Evolutionary conservation across 2,329 filamentous ascomycete species (phyloP).

Genomic region (Colletotrichum sp.): DNA sequence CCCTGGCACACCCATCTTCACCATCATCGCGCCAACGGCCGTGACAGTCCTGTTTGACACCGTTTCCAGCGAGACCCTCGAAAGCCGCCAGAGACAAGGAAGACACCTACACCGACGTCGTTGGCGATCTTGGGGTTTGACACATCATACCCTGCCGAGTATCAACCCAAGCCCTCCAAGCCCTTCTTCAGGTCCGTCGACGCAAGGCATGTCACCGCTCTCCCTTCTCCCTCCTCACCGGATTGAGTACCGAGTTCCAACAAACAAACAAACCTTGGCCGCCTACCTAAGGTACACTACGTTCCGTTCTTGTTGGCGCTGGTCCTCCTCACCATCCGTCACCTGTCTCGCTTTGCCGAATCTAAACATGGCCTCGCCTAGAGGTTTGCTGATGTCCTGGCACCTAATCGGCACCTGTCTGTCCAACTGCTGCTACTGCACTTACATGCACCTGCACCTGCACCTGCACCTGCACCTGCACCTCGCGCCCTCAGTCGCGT

Average conservation of each 20-base stretch:
- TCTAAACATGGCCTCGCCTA: not conserved
- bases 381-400: conserved; percentile 3
- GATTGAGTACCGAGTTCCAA: not conserved
- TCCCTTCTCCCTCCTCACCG: not conserved
- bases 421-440: not conserved
- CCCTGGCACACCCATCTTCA: not conserved
- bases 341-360: conserved; percentile 2
- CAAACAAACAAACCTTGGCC: not conserved
- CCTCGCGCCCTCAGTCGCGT: not conserved
- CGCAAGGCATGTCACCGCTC: not conserved
- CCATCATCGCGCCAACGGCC: not conserved
- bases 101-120: not conserved
- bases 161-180: not conserved
- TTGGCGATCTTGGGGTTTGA: not conserved
- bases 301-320: not conserved
- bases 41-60: not conserved
- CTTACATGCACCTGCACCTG: not conserved
- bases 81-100: not conserved
- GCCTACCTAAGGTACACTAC: not conserved
- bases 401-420: not conserved
- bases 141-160: not conserved
- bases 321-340: conserved; percentile 1
- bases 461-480: not conserved
- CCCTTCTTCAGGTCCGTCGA: not conserved
- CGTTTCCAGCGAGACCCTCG: not conserved